Evolutionary conservation across 768 basidiomycete species (phyloP).

Genomic region (Phlebiopsis flavidoalba): DNA sequence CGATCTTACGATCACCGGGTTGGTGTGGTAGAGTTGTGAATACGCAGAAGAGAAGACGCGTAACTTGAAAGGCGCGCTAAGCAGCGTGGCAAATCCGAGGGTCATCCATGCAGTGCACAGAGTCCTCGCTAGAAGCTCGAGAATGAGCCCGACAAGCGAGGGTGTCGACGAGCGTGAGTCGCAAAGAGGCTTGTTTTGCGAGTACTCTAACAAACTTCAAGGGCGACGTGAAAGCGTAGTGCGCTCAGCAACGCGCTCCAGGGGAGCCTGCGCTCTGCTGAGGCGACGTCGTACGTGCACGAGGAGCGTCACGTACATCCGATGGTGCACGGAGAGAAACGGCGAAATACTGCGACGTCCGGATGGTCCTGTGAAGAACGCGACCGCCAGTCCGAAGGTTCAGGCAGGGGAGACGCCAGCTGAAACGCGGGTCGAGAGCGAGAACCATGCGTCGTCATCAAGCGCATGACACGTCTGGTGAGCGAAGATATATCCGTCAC

Average conservation of each 20-base stretch:
- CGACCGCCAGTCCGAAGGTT: conserved; percentile 32
- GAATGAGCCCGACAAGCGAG: conserved; percentile 9
- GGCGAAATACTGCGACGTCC: conserved; percentile 48
- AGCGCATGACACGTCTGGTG: conserved; percentile 29
- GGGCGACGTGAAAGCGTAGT: conserved; percentile 21
- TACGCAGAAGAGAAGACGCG: conserved; percentile 52
- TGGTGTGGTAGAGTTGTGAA: conserved; percentile 69
- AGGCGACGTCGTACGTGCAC: conserved; percentile 49
- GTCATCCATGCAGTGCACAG: conserved; percentile 36
- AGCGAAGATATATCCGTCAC: conserved; percentile 46
- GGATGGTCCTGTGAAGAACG: conserved; percentile 31
- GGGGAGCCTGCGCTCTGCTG: conserved; percentile 18
- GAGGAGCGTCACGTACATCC: conserved; percentile 46
- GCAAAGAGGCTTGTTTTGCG: background rate
- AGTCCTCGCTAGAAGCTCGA: background rate
- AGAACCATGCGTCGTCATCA: conserved; percentile 43
- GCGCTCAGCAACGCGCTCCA: conserved; percentile 15
- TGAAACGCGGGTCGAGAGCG: conserved; percentile 51
- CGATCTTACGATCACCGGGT: conserved; percentile 71
- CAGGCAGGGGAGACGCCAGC: conserved; percentile 29
- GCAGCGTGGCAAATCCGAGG: conserved; percentile 44
- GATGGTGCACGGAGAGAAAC: conserved; percentile 52
- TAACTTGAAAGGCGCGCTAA: conserved; percentile 15
- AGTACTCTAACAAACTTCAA: conserved; percentile 18
- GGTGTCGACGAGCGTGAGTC: conserved; percentile 18